A percentile compares a stretch with the other conserved stretches of the same genome.
phyloP scores from a whole-genome alignment of 2,329 filamentous ascomycete genomes.

The Metarhizium anisopliae region DNA sequence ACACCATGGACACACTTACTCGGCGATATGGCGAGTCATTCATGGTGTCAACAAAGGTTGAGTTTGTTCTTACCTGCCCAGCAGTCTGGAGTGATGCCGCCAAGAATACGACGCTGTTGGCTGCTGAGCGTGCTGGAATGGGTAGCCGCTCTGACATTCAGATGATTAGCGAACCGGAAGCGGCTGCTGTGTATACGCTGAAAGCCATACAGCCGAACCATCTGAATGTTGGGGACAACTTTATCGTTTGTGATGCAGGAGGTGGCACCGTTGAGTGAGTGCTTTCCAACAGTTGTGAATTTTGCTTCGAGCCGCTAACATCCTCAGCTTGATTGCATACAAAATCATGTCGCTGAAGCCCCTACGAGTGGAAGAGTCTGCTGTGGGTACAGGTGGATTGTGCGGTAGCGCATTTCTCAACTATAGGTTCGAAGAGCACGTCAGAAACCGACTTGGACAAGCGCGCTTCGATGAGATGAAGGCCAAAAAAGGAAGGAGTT shows the following conservation, averaged over 20 bases:
- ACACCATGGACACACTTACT: constrained; percentile 70
- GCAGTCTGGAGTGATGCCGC: constrained; percentile 80
- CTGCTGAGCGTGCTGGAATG: constrained; percentile 72
- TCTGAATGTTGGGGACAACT: constrained; percentile 57
- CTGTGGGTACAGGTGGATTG: constrained; percentile 67
- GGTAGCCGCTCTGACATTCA: constrained; percentile 60
- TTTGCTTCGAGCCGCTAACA: background rate
- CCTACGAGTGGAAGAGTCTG: constrained; percentile 66
- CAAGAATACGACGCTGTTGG: constrained; percentile 74
- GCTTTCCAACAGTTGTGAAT: background rate
- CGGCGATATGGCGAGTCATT: constrained; percentile 70
- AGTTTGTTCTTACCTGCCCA: constrained; percentile 74
- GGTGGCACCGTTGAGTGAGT: constrained; percentile 60
- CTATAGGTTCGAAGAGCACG: constrained; percentile 72
- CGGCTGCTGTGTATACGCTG: constrained; percentile 69
- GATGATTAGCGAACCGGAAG: constrained; percentile 75
- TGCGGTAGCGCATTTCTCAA: constrained; percentile 75
- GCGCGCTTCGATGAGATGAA: constrained; percentile 67
- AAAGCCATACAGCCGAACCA: constrained; percentile 73
- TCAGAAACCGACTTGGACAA: constrained; percentile 57
- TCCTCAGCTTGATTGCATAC: constrained; percentile 60
- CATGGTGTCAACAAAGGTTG: constrained; percentile 65
- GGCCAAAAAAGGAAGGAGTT: constrained; percentile 66
- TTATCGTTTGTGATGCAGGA: constrained; percentile 54
- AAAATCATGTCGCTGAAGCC: constrained; percentile 67